Evolutionary conservation across 495 filamentous ascomycete species (phyloP).

Genomic region (Aspergillus mulundensis): DNA sequence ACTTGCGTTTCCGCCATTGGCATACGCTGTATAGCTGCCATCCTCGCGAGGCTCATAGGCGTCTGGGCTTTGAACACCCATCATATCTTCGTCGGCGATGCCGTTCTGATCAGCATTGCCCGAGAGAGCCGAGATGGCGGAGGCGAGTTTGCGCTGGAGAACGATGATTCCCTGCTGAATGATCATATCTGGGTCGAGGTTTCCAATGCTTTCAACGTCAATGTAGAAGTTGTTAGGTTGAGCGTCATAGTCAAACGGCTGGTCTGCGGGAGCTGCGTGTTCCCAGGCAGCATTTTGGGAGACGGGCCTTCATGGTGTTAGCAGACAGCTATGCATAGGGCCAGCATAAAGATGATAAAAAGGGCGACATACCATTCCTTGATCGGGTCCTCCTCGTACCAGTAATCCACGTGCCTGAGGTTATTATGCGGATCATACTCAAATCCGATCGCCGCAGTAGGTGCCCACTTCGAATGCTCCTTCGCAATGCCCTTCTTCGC

Average conservation of each 20-base stretch:
- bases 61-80: constrained; percentile 60
- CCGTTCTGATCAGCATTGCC: constrained; percentile 44
- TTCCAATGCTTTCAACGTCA: constrained; percentile 85
- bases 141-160: constrained; percentile 83
- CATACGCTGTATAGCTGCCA: constrained; percentile 76
- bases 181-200: constrained; percentile 80
- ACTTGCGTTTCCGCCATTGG: constrained; percentile 54
- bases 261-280: constrained; percentile 67
- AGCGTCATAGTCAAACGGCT: constrained; percentile 88
- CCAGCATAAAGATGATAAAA: not conserved
- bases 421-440: constrained; percentile 98
- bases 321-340: not conserved
- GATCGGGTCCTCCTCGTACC: constrained; percentile 82
- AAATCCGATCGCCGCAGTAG: constrained; percentile 86
- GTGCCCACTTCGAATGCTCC: constrained; percentile 97
- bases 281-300: constrained; percentile 85
- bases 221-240: constrained; percentile 82
- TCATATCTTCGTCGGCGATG: constrained; percentile 49
- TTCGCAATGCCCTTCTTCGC: constrained; percentile 99
- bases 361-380: constrained; percentile 76
- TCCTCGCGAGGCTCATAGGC: constrained; percentile 58
- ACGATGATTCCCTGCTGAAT: constrained; percentile 85
- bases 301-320: constrained; percentile 60
- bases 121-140: constrained; percentile 70
- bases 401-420: constrained; percentile 80